Evolutionary conservation across 2,329 filamentous ascomycete genomes (phyloP), one percentile per base, ranked within the genome.

Genomic region (Penicillium digitatum): DNA sequence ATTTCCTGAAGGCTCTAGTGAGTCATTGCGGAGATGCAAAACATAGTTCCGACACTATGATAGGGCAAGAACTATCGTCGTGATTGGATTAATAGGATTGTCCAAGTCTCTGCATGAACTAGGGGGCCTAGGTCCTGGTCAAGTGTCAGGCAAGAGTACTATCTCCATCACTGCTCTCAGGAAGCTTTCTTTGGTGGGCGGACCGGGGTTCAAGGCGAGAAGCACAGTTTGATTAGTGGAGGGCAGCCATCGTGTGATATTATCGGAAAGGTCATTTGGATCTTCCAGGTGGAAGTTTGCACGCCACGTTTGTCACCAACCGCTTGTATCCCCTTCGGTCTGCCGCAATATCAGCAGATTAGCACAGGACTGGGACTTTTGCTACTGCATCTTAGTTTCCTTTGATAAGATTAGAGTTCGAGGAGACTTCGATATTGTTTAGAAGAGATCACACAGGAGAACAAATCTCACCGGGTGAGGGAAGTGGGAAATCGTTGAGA

Each of bases 161-260:
- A 20, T 14, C 4, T 46, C 47, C 18, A 56, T 43, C 14, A 38
- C 38, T 31, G 38, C 16, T 32, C 22, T 53, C 37, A 20, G 52
- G 29, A 27, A 35, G 7, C 27, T 44, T 34, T 26, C 55, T 38
- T 22, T 54, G 26, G 26, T 38, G 3, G n/a, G 43, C 31, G 32
- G 50, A 10, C 44, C 38, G 1, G 50, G 44, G 26, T 60, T 54
- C 4, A 65, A 57, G 2, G 60, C 29, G 6, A 65, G 32, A 8
- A 65, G 26, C 14, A 48, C 54, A 3, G 60, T 64, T 48, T 65
- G 60, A 16, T 62, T 58, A 3, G 52, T 62, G 10, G 40, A 43
- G 2, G 49, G 40, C 14, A 57, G 27, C 58, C 56, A 62, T 54
- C 62, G 49, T n/a, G 54, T 48, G 29, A 56, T 29, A 18, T 20